These are phyloP conservation scores for Hysterangium stoloniferum DNA, from an alignment of 768 basidiomycete species.

Conservation along the genomic window DNA sequence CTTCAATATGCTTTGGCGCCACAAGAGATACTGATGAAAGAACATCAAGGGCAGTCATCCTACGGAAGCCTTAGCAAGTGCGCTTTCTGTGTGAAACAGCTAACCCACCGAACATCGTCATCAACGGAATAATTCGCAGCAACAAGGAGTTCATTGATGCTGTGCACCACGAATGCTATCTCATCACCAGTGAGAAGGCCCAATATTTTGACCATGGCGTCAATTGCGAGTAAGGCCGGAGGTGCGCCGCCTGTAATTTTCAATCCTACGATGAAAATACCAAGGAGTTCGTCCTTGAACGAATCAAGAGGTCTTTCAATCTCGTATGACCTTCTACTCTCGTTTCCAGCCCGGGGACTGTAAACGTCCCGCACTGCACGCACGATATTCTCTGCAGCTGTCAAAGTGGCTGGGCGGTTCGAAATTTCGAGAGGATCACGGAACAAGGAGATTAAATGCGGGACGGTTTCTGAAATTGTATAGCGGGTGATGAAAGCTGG, in stretches of 20 bases:
- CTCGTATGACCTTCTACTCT: slow-evolving; percentile 26
- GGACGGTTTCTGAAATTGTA: slow-evolving; percentile 59
- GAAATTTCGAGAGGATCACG: slow-evolving; percentile 59
- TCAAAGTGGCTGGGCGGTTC: slow-evolving; percentile 58
- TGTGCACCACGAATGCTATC: slow-evolving; percentile 70
- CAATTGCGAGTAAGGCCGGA: slow-evolving; percentile 58
- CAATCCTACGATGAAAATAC: slow-evolving; percentile 51
- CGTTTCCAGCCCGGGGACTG: slow-evolving; percentile 30
- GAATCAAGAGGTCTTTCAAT: slow-evolving; percentile 38
- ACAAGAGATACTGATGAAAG: slow-evolving; percentile 52
- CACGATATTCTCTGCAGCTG: slow-evolving; percentile 40
- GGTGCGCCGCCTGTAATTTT: slow-evolving; percentile 42
- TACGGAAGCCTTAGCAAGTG: slow-evolving; percentile 20
- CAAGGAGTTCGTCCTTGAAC: slow-evolving; percentile 73
- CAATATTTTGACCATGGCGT: slow-evolving; percentile 56
- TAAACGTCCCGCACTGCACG: slow-evolving; percentile 47
- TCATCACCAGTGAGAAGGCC: slow-evolving; percentile 64
- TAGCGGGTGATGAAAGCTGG: slow-evolving; percentile 63
- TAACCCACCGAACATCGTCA: slow-evolving; percentile 47
- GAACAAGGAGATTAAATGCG: slow-evolving; percentile 73
- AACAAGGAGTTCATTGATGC: slow-evolving; percentile 61
- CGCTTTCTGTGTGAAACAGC: slow-evolving; percentile 7
- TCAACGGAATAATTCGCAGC: slow-evolving; percentile 42
- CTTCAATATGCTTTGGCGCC: slow-evolving; percentile 58
- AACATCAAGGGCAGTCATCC: slow-evolving; percentile 52